These are phyloP conservation scores for Moelleriella libera DNA, from an alignment of 2,329 filamentous ascomycete genomes.

Conservation along the genomic window DNA sequence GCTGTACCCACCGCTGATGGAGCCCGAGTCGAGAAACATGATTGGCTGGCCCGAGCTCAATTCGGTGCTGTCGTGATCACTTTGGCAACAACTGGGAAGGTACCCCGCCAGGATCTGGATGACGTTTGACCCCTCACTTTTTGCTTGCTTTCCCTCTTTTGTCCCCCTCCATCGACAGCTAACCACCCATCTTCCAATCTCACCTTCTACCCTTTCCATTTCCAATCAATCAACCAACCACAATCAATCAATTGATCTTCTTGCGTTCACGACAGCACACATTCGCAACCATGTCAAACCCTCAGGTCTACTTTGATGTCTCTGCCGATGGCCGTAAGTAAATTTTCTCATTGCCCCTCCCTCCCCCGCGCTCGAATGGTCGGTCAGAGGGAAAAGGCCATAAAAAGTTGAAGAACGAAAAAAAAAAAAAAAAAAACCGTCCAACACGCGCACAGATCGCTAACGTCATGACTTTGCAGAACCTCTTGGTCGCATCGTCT, in stretches of 20 bases:
- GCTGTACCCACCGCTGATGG: not conserved
- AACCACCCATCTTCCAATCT: not conserved
- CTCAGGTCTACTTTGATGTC: slow-evolving; percentile 7
- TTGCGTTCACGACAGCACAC: not conserved
- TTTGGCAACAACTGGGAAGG: not conserved
- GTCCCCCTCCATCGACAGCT: not conserved
- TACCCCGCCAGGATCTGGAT: slow-evolving; percentile 2
- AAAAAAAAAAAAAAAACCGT: not conserved
- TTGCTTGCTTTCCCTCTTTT: not conserved
- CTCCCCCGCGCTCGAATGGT: not conserved
- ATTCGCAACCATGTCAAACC: not conserved
- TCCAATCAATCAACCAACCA: not conserved
- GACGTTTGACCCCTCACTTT: slow-evolving; percentile 5
- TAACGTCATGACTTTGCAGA: not conserved
- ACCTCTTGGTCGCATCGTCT: slow-evolving; percentile 59
- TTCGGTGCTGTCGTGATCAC: not conserved
- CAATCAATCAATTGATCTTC: not conserved
- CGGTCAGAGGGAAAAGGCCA: too few species aligned
- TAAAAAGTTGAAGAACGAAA: not conserved
- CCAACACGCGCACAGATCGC: not conserved
- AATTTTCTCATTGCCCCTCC: not conserved
- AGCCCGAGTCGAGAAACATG: not conserved
- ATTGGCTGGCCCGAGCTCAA: slow-evolving; percentile 1
- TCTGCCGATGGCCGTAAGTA: slow-evolving; percentile 6
- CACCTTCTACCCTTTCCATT: not conserved